Evolutionary conservation across 2,329 filamentous ascomycete genomes (phyloP).

Genomic region (Pyrenochaeta sp.): DNA sequence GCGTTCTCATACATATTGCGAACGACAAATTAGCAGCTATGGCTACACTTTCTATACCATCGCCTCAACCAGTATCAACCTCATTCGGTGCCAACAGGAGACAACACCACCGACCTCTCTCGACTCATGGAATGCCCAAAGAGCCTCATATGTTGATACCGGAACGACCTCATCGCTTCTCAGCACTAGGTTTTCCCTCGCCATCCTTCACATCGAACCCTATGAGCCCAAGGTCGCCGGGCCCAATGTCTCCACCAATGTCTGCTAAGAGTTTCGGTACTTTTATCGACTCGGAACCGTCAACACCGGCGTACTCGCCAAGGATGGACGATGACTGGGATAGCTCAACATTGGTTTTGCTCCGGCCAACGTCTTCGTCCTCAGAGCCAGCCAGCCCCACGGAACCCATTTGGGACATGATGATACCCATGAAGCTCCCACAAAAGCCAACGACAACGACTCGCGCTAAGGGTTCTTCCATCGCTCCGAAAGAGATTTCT

Average conservation of each 20-base stretch:
- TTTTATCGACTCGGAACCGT: slow-evolving; percentile 49
- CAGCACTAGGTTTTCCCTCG: slow-evolving; percentile 25
- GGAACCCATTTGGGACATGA: slow-evolving; percentile 47
- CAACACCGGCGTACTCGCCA: slow-evolving; percentile 48
- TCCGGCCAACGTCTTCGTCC: slow-evolving; percentile 40
- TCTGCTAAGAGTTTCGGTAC: slow-evolving; percentile 47
- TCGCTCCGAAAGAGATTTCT: slow-evolving; percentile 13
- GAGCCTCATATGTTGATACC: slow-evolving; percentile 37
- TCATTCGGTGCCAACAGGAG: slow-evolving; percentile 28
- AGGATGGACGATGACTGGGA: slow-evolving; percentile 38
- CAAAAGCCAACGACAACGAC: slow-evolving; percentile 3
- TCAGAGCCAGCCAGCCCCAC: slow-evolving; percentile 36
- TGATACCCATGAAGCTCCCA: slow-evolving; percentile 27
- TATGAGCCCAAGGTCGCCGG: slow-evolving; percentile 33
- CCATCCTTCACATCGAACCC: slow-evolving; percentile 24
- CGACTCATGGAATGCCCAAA: slow-evolving; percentile 46
- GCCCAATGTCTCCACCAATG: slow-evolving; percentile 45
- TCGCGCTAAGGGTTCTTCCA: slow-evolving; percentile 16
- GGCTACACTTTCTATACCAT: slow-evolving; percentile 34
- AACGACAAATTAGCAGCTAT: slow-evolving; percentile 9
- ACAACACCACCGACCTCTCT: slow-evolving; percentile 37
- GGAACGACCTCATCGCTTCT: slow-evolving; percentile 42
- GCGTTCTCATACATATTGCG: neutral
- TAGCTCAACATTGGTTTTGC: slow-evolving; percentile 35
- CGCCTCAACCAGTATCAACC: slow-evolving; percentile 30